Percentiles rank a stretch among this genome's conserved stretches.
Evolutionary conservation across 2,329 filamentous ascomycete species (phyloP).

Genomic region (Dactylellina drechsleri): DNA sequence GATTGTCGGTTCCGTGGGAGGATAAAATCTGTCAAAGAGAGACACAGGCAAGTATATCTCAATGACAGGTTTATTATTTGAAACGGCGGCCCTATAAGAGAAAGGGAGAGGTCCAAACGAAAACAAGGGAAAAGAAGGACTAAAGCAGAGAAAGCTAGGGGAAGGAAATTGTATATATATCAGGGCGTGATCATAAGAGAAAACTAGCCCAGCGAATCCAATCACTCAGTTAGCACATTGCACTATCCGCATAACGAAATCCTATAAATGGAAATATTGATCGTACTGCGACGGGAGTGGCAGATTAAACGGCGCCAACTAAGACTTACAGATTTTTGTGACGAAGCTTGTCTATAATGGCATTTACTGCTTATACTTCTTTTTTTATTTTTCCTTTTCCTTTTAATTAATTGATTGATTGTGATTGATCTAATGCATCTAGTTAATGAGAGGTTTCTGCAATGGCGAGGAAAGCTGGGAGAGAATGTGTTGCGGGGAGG

Average conservation of each 20-base stretch:
- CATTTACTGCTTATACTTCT: not conserved
- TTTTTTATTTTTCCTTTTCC: not conserved
- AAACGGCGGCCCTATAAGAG: not conserved
- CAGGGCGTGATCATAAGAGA: constrained; percentile 34
- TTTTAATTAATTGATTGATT: too few species aligned
- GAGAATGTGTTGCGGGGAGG: constrained; percentile 28
- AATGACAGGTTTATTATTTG: constrained; percentile 18
- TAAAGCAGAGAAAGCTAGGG: not conserved
- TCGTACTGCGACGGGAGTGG: not conserved
- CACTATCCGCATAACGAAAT: not conserved
- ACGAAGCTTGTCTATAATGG: constrained; percentile 8
- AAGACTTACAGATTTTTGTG: constrained; percentile 5
- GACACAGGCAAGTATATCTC: constrained; percentile 1
- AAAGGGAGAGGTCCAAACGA: constrained; percentile 8
- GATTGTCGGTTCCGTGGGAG: not conserved
- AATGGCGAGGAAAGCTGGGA: constrained; percentile 23
- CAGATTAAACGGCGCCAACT: constrained; percentile 16
- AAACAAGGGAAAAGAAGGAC: not conserved
- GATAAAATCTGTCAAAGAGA: constrained; percentile 4
- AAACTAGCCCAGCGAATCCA: constrained; percentile 2
- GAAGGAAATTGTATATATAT: constrained; percentile 43
- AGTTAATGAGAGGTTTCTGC: constrained; percentile 21
- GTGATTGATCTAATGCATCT: constrained; percentile 4
- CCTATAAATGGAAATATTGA: not conserved
- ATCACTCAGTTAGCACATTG: not conserved